Evolutionary conservation across 306 rosid genomes (phyloP).

Genomic region (Echinosophora koreensis): DNA sequence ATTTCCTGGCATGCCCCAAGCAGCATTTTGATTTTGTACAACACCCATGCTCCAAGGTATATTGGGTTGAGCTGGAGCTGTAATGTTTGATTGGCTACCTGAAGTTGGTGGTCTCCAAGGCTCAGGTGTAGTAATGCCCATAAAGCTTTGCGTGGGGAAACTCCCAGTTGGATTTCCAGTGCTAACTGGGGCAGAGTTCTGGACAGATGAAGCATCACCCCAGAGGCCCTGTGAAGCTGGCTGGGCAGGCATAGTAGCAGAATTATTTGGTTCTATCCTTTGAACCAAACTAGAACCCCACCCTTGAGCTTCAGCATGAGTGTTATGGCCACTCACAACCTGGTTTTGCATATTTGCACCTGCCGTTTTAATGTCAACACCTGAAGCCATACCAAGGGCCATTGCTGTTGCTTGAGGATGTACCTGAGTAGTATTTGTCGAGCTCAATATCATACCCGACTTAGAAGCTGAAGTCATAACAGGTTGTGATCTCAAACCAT

Average conservation of each 20-base stretch:
- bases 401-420: slow-evolving; percentile 59
- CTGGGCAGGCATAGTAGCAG: slow-evolving; percentile 62
- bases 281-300: slow-evolving; percentile 65
- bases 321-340: slow-evolving; percentile 55
- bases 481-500: slow-evolving; percentile 53
- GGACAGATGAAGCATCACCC: slow-evolving; percentile 66
- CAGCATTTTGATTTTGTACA: slow-evolving; percentile 58
- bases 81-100: slow-evolving; percentile 62
- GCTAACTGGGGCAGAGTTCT: slow-evolving; percentile 56
- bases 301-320: slow-evolving; percentile 63
- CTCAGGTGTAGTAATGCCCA: slow-evolving; percentile 62
- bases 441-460: slow-evolving; percentile 41
- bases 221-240: slow-evolving; percentile 68
- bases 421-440: slow-evolving; percentile 52
- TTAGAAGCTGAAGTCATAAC: slow-evolving; percentile 45
- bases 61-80: slow-evolving; percentile 63
- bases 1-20: slow-evolving; percentile 75
- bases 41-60: slow-evolving; percentile 69
- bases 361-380: slow-evolving; percentile 60
- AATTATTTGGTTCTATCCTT: slow-evolving; percentile 64
- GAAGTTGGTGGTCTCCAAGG: slow-evolving; percentile 78
- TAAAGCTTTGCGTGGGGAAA: slow-evolving; percentile 56
- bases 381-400: slow-evolving; percentile 54
- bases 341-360: slow-evolving; percentile 72
- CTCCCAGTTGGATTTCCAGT: slow-evolving; percentile 64